Base-by-base conservation (phyloP, 106 monocot species). In the Dendrobium chrysotoxum region DNA sequence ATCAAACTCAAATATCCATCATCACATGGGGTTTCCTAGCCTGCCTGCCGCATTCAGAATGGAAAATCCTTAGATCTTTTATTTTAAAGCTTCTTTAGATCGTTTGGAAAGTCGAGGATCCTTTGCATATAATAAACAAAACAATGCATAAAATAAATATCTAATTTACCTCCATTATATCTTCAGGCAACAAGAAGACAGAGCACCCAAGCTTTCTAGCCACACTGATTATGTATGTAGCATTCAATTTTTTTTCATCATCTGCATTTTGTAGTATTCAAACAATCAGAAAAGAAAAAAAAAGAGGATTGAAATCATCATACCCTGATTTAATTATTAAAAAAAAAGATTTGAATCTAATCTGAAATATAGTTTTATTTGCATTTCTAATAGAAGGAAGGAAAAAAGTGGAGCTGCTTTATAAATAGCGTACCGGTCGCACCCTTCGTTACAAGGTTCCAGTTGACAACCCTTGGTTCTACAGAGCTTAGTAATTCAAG, bases 401-500 rank as follows among this genome's bases (percentile, higher is more conserved):
- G 42, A 20, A 21, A 42, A 5, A 7, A 42, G 17, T 15, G 41
- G 42, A 21, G 74, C 25, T 71, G 31, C 13, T 31, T 31, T 15
- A 71, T 78, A 75, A 80, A 77, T 13, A 58, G 44, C 86, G n/a
- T 75, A 92, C 95, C 95, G 64, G 66, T 87, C 84, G 88, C 90
- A 65, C 92, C 95, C 77, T 84, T 88, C 6, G 92, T 90, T 25
- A 92, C 92, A 79, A 92, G 80, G 40, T 92, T 95, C 90, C 95
- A 95, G 68, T 83, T 92, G 79, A 95, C 95, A 81, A 90, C 90
- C 61, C 92, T 86, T 67, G 88, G 78, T 26, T 92, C 77, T 16
- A 92, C 92, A 81, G 90, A 81, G 81, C 90, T 90, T 16, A 88
- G 85, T 55, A 88, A 76, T 47, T 88, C 88, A 47, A 88, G 85